phyloP scores from a whole-genome alignment of 2,329 filamentous ascomycete genomes.

The Knufia petricola region DNA sequence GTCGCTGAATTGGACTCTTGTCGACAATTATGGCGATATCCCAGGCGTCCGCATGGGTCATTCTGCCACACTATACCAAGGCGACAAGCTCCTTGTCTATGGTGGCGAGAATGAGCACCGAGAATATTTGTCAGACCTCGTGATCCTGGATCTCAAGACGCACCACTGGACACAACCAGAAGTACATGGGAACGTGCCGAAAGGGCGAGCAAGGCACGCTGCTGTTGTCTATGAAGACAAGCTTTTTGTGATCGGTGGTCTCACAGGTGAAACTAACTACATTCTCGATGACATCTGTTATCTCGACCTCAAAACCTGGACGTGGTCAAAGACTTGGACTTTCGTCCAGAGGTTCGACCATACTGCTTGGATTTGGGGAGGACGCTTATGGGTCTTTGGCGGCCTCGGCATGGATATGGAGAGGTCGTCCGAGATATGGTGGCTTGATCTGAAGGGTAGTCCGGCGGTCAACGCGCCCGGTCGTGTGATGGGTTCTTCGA shows the following conservation, averaged over 20 bases:
- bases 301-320: slow-evolving; percentile 91
- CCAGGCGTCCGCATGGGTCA: slow-evolving; percentile 52
- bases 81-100: slow-evolving; percentile 91
- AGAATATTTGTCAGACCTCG: slow-evolving; percentile 88
- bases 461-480: slow-evolving; percentile 50
- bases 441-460: slow-evolving; percentile 86
- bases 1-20: slow-evolving; percentile 84
- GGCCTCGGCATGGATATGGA: slow-evolving; percentile 95
- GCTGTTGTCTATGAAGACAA: slow-evolving; percentile 94
- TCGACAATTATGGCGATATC: slow-evolving; percentile 72
- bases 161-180: slow-evolving; percentile 92
- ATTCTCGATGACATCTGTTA: slow-evolving; percentile 96
- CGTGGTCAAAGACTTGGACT: slow-evolving; percentile 91
- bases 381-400: slow-evolving; percentile 92
- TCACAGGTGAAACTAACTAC: slow-evolving; percentile 83
- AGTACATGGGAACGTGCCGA: slow-evolving; percentile 72
- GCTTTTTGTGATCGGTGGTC: slow-evolving; percentile 89
- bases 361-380: slow-evolving; percentile 84
- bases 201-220: slow-evolving; percentile 84
- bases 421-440: slow-evolving; percentile 91
- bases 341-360: slow-evolving; percentile 95
- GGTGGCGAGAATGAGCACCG: slow-evolving; percentile 97
- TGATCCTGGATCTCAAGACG: slow-evolving; percentile 89
- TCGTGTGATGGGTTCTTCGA: slow-evolving; percentile 2
- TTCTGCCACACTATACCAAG: slow-evolving; percentile 86